Evolutionary conservation across 805 yeast genomes (phyloP).

Genomic region (Candida yuanshanica): DNA sequence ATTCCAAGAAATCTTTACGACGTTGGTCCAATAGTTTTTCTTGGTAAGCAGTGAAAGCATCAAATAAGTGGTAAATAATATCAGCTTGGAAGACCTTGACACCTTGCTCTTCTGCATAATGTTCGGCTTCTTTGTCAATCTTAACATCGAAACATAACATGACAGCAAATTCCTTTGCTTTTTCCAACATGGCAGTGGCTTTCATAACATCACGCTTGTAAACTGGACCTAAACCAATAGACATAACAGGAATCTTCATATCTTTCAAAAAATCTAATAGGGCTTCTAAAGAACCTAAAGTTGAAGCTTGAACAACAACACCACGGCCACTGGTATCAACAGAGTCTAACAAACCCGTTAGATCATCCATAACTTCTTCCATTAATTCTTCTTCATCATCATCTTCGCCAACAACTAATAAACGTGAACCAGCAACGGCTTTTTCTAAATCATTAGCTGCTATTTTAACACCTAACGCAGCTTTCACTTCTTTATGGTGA

Average conservation of each 20-base stretch:
- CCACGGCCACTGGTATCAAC: slow-evolving; percentile 95
- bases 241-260: slow-evolving; percentile 99
- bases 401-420: slow-evolving; percentile 90
- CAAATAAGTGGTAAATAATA: slow-evolving; percentile 93
- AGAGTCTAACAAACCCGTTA: slow-evolving; percentile 89
- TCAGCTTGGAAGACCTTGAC: slow-evolving; percentile 93
- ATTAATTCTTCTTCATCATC: slow-evolving; percentile 96
- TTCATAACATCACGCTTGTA: slow-evolving; percentile 97
- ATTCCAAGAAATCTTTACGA: slow-evolving; percentile 81
- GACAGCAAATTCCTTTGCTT: slow-evolving; percentile 92
- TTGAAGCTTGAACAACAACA: slow-evolving; percentile 97
- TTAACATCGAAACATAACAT: slow-evolving; percentile 98
- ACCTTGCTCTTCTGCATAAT: slow-evolving; percentile 91
- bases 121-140: slow-evolving; percentile 97
- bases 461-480: slow-evolving; percentile 97
- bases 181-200: slow-evolving; percentile 94
- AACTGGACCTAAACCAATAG: slow-evolving; percentile 97
- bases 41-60: slow-evolving; percentile 90
- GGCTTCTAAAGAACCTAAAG: slow-evolving; percentile 97
- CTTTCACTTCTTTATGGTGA: slow-evolving; percentile 96
- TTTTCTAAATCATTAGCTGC: slow-evolving; percentile 97
- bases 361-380: slow-evolving; percentile 99
- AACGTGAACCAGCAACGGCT: slow-evolving; percentile 98
- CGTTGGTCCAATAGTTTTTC: slow-evolving; percentile 80
- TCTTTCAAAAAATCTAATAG: slow-evolving; percentile 93